phyloP scores from a whole-genome alignment of 768 basidiomycete species.

The Termitomyces sp. region DNA sequence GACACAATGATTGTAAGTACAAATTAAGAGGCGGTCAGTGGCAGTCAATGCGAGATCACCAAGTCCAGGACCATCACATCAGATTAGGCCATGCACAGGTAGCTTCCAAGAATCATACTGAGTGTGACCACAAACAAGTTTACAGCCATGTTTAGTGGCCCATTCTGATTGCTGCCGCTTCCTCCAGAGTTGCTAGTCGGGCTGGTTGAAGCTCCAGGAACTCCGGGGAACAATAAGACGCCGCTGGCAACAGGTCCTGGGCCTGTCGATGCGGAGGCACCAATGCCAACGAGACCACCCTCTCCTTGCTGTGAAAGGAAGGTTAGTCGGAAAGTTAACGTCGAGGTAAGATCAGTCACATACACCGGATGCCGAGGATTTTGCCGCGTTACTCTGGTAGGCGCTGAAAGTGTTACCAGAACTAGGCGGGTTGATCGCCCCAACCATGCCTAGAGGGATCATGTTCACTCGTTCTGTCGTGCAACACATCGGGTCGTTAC shows the following conservation, averaged over 20 bases:
- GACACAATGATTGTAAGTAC: not conserved
- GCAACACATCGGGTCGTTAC: not conserved
- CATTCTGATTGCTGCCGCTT: not conserved
- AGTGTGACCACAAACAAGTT: not conserved
- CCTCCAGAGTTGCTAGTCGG: not conserved
- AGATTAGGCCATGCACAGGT: not conserved
- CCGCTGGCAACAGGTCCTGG: constrained; percentile 34
- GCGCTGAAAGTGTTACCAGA: constrained; percentile 33
- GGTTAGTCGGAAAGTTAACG: not conserved
- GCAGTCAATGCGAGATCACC: not conserved
- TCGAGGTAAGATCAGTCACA: constrained; percentile 8
- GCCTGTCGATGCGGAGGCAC: constrained; percentile 41
- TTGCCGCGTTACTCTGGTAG: constrained; percentile 29
- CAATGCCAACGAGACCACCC: constrained; percentile 36
- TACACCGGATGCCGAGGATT: constrained; percentile 28
- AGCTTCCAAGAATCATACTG: not conserved
- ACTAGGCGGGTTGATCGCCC: constrained; percentile 47
- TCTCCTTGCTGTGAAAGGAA: constrained; percentile 28
- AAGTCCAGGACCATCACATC: not conserved
- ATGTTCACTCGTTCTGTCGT: not conserved
- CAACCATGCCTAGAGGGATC: constrained; percentile 34
- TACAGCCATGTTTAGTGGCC: not conserved
- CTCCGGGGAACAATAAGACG: constrained; percentile 20
- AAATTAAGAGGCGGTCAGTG: too few species aligned
- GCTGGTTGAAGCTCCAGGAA: constrained; percentile 12